These are phyloP conservation scores for Urochloa ruziziensis DNA, from an alignment of 176 grass and related monocot species.

Conservation along the genomic window DNA sequence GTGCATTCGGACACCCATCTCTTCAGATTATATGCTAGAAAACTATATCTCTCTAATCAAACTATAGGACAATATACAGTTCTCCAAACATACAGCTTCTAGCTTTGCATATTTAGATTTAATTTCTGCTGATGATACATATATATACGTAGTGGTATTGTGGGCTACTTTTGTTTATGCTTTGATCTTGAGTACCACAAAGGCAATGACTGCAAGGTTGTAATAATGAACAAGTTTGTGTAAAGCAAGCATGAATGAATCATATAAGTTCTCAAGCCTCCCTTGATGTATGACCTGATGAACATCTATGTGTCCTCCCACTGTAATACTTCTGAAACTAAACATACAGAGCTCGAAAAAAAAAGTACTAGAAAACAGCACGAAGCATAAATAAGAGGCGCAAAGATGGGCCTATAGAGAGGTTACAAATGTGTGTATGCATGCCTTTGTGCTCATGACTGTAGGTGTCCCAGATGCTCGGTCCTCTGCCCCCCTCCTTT, in stretches of 20 bases:
- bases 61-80: not conserved
- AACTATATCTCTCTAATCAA: not conserved
- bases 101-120: too few species aligned
- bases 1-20: not conserved
- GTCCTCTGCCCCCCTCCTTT: constrained; percentile 40
- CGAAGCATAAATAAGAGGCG: not conserved
- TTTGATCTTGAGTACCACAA: too few species aligned
- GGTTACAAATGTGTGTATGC: not conserved
- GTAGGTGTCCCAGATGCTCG: constrained; percentile 47
- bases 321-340: too few species aligned
- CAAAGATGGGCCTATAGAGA: not conserved
- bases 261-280: not conserved
- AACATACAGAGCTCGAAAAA: too few species aligned
- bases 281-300: too few species aligned
- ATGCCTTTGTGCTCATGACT: constrained; percentile 34
- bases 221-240: too few species aligned
- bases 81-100: not conserved
- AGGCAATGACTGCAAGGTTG: too few species aligned
- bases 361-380: too few species aligned
- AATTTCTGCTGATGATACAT: not conserved
- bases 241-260: too few species aligned
- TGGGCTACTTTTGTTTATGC: not conserved
- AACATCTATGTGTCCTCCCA: too few species aligned
- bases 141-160: not conserved
- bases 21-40: too few species aligned